These are phyloP conservation scores for Zoysia matrella DNA, from an alignment of 202 grass and related monocot species.

Conservation along the genomic window DNA sequence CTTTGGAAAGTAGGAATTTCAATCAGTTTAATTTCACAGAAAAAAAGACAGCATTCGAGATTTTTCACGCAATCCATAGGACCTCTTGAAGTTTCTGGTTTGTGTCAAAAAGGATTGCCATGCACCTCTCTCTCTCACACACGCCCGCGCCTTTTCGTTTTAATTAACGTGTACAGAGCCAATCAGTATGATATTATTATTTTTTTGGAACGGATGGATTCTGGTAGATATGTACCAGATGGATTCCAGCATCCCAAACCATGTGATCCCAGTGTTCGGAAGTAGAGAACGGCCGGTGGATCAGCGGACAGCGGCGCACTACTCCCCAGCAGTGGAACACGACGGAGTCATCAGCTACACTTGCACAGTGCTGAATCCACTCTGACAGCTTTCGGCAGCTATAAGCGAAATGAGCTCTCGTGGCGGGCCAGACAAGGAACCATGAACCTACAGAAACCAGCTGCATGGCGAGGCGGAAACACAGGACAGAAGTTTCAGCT, in stretches of 20 bases:
- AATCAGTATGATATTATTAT: too few relatives aligned
- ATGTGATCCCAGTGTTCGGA: neutral
- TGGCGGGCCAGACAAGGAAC: neutral
- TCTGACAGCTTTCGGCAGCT: neutral
- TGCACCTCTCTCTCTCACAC: too few relatives aligned
- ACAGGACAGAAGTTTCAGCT: neutral
- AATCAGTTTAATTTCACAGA: too few relatives aligned
- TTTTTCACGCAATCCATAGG: too few relatives aligned
- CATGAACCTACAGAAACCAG: neutral
- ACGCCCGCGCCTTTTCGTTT: too few relatives aligned
- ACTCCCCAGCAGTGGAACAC: neutral
- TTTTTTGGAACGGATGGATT: too few relatives aligned
- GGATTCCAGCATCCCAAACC: neutral
- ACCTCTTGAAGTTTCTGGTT: too few relatives aligned
- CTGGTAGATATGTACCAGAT: neutral
- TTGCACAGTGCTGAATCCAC: neutral
- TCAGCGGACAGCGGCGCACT: neutral
- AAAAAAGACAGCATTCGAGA: too few relatives aligned
- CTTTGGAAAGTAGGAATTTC: too few relatives aligned
- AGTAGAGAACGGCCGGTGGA: neutral
- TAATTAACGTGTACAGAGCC: too few relatives aligned
- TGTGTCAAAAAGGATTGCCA: too few relatives aligned
- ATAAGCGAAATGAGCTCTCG: neutral
- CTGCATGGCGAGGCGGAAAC: neutral
- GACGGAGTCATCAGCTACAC: neutral